These are phyloP conservation scores for Pyrenophora graminea DNA, from an alignment of 2,329 filamentous ascomycete species.

Conservation along the genomic window DNA sequence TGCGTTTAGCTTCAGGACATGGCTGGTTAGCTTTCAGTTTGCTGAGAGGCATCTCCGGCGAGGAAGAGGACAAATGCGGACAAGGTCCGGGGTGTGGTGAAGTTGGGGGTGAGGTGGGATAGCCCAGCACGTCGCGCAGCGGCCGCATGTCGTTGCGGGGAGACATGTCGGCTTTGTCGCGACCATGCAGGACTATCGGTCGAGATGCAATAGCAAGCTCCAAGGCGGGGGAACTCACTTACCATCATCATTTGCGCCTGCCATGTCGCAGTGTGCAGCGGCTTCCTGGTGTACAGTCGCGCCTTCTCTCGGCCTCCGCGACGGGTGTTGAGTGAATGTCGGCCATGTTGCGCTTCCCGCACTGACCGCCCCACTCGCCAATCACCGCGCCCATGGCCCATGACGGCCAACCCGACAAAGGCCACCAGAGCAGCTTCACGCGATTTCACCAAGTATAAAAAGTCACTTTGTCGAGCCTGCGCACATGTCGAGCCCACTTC, in stretches of 20 bases:
- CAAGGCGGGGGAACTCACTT: constrained; percentile 17
- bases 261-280: constrained; percentile 33
- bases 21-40: constrained; percentile 19
- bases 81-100: constrained; percentile 6
- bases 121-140: constrained; percentile 25
- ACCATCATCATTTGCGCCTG: constrained; percentile 45
- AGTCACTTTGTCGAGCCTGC: constrained; percentile 22
- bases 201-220: neutral
- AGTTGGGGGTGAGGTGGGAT: constrained; percentile 24
- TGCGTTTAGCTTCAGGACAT: constrained; percentile 63
- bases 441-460: constrained; percentile 5
- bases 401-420: constrained; percentile 24
- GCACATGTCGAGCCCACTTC: constrained; percentile 58
- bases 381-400: constrained; percentile 23
- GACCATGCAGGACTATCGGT: neutral
- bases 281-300: constrained; percentile 13
- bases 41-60: constrained; percentile 18
- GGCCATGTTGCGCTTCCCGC: constrained; percentile 24
- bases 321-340: constrained; percentile 17
- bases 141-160: constrained; percentile 13
- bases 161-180: constrained; percentile 5
- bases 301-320: constrained; percentile 13
- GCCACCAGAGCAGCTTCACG: constrained; percentile 30
- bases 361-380: constrained; percentile 17
- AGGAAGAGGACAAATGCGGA: constrained; percentile 2